phyloP scores from a whole-genome alignment of 192 early-diverging fungal species.

The Martensiomyces pterosporus region DNA sequence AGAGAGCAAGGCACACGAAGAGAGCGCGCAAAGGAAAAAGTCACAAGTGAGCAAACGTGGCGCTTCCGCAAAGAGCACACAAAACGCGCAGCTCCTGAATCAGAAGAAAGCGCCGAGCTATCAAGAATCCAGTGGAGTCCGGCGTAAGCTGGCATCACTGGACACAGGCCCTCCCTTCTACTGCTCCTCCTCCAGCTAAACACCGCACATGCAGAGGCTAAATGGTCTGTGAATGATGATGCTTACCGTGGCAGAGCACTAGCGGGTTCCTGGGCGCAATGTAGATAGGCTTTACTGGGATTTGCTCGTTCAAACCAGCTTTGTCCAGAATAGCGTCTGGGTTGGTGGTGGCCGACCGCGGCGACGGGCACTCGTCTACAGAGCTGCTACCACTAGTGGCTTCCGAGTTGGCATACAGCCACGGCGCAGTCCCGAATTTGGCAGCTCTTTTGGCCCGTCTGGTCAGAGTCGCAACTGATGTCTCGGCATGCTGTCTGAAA shows the following conservation, averaged over 20 bases:
- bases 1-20: constrained; percentile 7
- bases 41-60: background rate
- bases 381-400: background rate
- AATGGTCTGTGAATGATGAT: constrained; percentile 1
- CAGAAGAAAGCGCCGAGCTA: too few species aligned
- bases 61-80: too few species aligned
- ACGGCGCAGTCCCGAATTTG: constrained; percentile 27
- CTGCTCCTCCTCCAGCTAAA: too few species aligned
- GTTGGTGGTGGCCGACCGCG: background rate
- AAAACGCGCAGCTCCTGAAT: too few species aligned
- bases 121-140: too few species aligned
- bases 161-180: too few species aligned
- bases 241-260: constrained; percentile 78
- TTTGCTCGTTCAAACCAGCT: constrained; percentile 32
- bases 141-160: too few species aligned
- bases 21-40: constrained; percentile 4
- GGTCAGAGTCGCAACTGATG: constrained; percentile 14
- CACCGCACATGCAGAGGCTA: too few species aligned
- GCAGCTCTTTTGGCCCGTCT: constrained; percentile 14
- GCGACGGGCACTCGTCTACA: too few species aligned
- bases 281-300: constrained; percentile 62
- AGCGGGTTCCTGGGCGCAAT: constrained; percentile 71
- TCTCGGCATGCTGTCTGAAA: constrained; percentile 19
- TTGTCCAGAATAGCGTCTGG: constrained; percentile 12
- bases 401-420: constrained; percentile 30